These are phyloP conservation scores for Penicillium chermesinum DNA, from an alignment of 495 filamentous ascomycete species.

Conservation along the genomic window DNA sequence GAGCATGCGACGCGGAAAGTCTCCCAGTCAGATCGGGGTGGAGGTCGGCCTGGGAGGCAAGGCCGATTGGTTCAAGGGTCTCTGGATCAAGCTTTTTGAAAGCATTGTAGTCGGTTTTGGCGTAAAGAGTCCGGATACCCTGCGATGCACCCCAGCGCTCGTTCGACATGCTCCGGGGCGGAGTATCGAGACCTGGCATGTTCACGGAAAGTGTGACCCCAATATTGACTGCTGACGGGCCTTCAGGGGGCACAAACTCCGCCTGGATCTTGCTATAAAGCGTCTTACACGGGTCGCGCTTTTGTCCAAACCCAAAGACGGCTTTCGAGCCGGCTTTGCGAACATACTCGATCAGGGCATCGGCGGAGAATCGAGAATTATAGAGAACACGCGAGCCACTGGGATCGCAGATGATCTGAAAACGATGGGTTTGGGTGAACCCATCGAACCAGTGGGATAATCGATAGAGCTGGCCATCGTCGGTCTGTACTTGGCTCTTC, in stretches of 20 bases:
- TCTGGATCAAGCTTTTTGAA: slow-evolving; percentile 60
- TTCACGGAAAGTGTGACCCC: slow-evolving; percentile 58
- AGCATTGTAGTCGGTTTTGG: slow-evolving; percentile 53
- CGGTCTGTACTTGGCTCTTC: slow-evolving; percentile 49
- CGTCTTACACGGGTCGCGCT: slow-evolving; percentile 61
- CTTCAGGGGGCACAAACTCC: slow-evolving; percentile 33
- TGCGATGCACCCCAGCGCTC: slow-evolving; percentile 19
- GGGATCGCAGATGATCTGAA: slow-evolving; percentile 54
- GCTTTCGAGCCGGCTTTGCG: slow-evolving; percentile 43
- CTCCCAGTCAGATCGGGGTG: slow-evolving; percentile 64
- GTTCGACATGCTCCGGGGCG: neutral
- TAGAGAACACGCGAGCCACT: slow-evolving; percentile 52
- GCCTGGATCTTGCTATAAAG: slow-evolving; percentile 64
- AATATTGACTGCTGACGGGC: slow-evolving; percentile 44
- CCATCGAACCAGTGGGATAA: slow-evolving; percentile 76
- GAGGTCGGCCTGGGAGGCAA: slow-evolving; percentile 51
- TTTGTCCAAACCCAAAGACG: slow-evolving; percentile 55
- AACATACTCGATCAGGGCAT: slow-evolving; percentile 51
- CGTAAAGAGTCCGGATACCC: slow-evolving; percentile 47
- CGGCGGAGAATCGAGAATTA: slow-evolving; percentile 62
- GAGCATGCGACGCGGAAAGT: slow-evolving; percentile 60
- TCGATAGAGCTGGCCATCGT: slow-evolving; percentile 49
- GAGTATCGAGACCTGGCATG: slow-evolving; percentile 42
- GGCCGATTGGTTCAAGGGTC: slow-evolving; percentile 64
- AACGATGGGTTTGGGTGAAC: slow-evolving; percentile 69